Evolutionary conservation across 495 filamentous ascomycete species (phyloP).

Genomic region (Astrocystis sublimbata): DNA sequence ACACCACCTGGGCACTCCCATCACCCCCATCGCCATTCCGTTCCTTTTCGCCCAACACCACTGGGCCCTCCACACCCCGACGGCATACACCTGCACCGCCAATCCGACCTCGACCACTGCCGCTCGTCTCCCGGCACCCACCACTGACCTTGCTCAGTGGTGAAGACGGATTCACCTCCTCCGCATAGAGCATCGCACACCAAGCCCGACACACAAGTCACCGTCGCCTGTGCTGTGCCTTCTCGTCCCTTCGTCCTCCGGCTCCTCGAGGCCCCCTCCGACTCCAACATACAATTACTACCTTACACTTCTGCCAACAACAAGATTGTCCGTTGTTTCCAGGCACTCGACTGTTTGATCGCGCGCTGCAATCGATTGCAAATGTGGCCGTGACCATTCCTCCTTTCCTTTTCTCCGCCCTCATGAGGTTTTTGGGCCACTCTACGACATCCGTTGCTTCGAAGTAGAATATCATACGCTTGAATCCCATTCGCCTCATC

Average conservation of each 20-base stretch:
- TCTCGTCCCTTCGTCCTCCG: not conserved
- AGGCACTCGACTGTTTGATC: not conserved
- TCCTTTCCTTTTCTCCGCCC: not conserved
- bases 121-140: not conserved
- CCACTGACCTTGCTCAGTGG: not conserved
- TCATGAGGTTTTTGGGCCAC: slow-evolving; percentile 10
- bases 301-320: not conserved
- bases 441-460: slow-evolving; percentile 1
- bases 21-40: not conserved
- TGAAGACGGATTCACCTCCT: not conserved
- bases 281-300: not conserved
- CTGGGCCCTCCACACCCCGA: not conserved
- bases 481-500: not conserved
- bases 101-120: not conserved
- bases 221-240: not conserved
- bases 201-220: not conserved
- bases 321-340: slow-evolving; percentile 2
- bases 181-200: no score
- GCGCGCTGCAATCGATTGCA: not conserved
- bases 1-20: not conserved
- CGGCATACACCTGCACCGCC: not conserved
- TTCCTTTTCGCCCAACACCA: not conserved
- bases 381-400: not conserved
- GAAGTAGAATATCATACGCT: not conserved
- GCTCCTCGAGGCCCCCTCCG: not conserved